Conservation (phyloP, 2,329 filamentous ascomycete genomes). For the Pyrenochaeta sp. region DNA sequence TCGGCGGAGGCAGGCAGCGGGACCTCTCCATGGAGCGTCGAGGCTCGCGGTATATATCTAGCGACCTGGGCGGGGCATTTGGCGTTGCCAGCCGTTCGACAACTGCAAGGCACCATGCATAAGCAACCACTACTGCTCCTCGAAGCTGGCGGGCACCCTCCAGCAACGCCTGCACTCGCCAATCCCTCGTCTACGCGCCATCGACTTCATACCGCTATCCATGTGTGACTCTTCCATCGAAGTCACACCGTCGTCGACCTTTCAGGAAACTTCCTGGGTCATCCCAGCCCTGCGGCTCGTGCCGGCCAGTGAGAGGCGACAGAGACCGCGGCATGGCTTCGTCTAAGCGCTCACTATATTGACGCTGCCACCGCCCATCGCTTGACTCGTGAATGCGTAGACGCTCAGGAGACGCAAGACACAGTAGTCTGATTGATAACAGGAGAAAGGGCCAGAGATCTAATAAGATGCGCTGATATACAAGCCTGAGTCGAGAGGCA, state of each 20-base stretch:
- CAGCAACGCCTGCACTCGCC: conserved; percentile 7
- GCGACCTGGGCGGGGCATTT: neutral
- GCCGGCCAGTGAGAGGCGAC: conserved; percentile 25
- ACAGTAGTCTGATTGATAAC: neutral
- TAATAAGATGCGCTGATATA: conserved; percentile 26
- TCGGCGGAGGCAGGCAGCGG: neutral
- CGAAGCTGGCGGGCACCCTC: too few species aligned
- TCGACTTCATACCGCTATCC: conserved; percentile 18
- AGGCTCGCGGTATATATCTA: neutral
- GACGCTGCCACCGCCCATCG: conserved; percentile 6
- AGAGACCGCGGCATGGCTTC: conserved; percentile 22
- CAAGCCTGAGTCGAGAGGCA: conserved; percentile 47
- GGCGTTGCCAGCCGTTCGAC: neutral
- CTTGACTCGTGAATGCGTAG: conserved; percentile 2
- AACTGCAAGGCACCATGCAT: conserved; percentile 25
- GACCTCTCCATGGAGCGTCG: neutral
- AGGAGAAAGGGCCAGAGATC: conserved; percentile 1
- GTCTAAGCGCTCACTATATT: conserved; percentile 37
- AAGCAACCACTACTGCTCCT: conserved; percentile 17
- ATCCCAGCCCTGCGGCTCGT: conserved; percentile 36
- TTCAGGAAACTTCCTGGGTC: conserved; percentile 21
- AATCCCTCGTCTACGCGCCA: conserved; percentile 19
- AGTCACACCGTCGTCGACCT: conserved; percentile 35
- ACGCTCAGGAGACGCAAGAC: neutral
- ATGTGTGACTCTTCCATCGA: conserved; percentile 7